phyloP scores from a whole-genome alignment of 345 rosid genomes.

The Pseudoturritis turrita region DNA sequence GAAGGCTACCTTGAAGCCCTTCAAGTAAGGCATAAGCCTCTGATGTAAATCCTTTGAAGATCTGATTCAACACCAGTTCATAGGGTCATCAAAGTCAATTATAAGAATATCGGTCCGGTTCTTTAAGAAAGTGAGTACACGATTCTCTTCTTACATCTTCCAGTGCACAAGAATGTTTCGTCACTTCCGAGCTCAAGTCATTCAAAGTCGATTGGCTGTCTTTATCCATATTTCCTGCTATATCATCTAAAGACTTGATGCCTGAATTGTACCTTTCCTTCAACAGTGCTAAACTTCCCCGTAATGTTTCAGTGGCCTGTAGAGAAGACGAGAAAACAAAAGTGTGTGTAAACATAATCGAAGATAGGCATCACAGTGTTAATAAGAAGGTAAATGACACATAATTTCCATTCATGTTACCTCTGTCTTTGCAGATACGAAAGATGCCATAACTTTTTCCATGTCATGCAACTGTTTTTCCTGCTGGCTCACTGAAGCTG shows the following conservation, averaged over 20 bases:
- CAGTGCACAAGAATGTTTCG: slow-evolving; percentile 68
- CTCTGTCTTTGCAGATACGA: slow-evolving; percentile 81
- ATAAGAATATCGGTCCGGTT: not conserved
- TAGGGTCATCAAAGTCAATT: not conserved
- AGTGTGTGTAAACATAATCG: not conserved
- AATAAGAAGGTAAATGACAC: not conserved
- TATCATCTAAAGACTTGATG: slow-evolving; percentile 61
- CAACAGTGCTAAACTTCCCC: slow-evolving; percentile 61
- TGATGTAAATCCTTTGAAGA: slow-evolving; percentile 70
- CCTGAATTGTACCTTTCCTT: slow-evolving; percentile 63
- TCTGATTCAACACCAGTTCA: slow-evolving; percentile 42
- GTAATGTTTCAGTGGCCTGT: slow-evolving; percentile 81
- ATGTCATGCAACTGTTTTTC: slow-evolving; percentile 79
- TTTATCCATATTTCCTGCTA: slow-evolving; percentile 64
- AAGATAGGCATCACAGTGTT: not conserved
- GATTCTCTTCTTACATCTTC: slow-evolving; percentile 56
- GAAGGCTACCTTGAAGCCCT: slow-evolving; percentile 78
- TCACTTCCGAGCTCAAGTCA: slow-evolving; percentile 74
- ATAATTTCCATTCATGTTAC: slow-evolving; percentile 27
- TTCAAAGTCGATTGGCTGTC: slow-evolving; percentile 65
- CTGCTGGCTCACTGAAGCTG: slow-evolving; percentile 74
- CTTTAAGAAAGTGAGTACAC: not conserved
- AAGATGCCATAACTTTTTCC: slow-evolving; percentile 89
- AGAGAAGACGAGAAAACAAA: slow-evolving; percentile 16
- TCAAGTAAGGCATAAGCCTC: slow-evolving; percentile 73